phyloP scores from a whole-genome alignment of 345 rosid genomes.

The Salix arbutifolia region DNA sequence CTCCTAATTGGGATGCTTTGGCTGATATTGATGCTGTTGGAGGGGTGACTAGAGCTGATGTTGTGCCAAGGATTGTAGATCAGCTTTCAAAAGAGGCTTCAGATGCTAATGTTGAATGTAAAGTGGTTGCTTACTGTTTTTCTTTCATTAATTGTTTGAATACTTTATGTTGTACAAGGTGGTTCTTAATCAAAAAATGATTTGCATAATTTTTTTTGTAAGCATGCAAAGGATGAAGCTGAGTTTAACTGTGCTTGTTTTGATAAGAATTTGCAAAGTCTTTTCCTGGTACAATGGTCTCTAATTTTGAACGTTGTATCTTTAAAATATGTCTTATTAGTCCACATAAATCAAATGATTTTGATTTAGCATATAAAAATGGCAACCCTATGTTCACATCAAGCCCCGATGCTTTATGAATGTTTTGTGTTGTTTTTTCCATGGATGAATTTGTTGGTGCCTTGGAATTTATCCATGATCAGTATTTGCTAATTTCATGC shows the following conservation, averaged over 20 bases:
- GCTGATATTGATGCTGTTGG: slow-evolving; percentile 98
- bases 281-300: too few species aligned
- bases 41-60: slow-evolving; percentile 98
- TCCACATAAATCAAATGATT: neutral
- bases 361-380: neutral
- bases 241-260: neutral
- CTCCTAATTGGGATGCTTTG: slow-evolving; percentile 99
- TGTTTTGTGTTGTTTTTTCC: too few species aligned
- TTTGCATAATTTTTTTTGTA: neutral
- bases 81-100: slow-evolving; percentile 79
- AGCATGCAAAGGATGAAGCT: neutral
- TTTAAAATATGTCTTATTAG: neutral
- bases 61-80: slow-evolving; percentile 77
- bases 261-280: neutral
- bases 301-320: neutral
- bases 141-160: neutral
- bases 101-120: slow-evolving; percentile 79
- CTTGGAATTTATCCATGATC: neutral
- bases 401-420: neutral
- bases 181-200: neutral
- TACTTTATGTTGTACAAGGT: neutral
- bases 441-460: neutral
- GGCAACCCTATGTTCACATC: neutral
- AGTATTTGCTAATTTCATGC: neutral
- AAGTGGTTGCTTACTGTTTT: slow-evolving; percentile 12